These are phyloP conservation scores for Pseudohalonectria lignicola DNA, from an alignment of 2,329 filamentous ascomycete species.

Conservation along the genomic window DNA sequence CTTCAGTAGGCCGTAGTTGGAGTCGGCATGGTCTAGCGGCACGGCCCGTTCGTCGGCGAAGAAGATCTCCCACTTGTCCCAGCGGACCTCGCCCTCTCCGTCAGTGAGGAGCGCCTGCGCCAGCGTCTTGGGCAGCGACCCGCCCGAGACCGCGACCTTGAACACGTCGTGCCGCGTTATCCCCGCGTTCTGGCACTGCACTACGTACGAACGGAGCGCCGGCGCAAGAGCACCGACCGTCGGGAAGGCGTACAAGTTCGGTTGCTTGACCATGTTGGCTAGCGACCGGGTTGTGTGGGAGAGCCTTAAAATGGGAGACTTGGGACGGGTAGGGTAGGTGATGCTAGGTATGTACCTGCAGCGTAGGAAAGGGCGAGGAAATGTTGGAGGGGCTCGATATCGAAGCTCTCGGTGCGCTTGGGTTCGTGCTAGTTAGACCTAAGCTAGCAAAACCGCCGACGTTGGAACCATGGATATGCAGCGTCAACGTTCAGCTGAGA, in stretches of 20 bases:
- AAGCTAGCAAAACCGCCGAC: too few relatives aligned
- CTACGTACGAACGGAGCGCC: constrained; percentile 70
- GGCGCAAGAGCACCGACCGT: constrained; percentile 58
- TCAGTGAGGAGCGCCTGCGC: constrained; percentile 66
- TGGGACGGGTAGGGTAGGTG: too few relatives aligned
- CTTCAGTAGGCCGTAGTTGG: constrained; percentile 86
- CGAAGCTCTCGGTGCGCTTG: too few relatives aligned
- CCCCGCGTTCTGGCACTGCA: constrained; percentile 71
- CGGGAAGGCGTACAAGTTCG: constrained; percentile 73
- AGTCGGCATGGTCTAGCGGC: constrained; percentile 82
- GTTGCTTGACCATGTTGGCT: constrained; percentile 42
- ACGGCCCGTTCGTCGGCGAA: constrained; percentile 97
- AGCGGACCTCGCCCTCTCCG: constrained; percentile 58
- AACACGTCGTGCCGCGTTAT: constrained; percentile 73
- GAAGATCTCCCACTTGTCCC: constrained; percentile 93
- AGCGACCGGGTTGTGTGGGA: neutral
- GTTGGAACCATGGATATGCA: too few relatives aligned
- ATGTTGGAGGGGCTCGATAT: too few relatives aligned
- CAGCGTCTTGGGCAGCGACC: constrained; percentile 81
- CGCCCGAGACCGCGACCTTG: constrained; percentile 87
- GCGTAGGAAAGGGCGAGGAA: too few relatives aligned
- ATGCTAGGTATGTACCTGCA: too few relatives aligned
- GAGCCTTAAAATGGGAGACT: neutral
- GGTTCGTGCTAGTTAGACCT: too few relatives aligned
- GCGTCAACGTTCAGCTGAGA: too few relatives aligned